A percentile compares a stretch with the other conserved stretches of the same genome.
These are phyloP conservation scores for Salix purpurea DNA, from an alignment of 345 rosid genomes.

Conservation along the genomic window DNA sequence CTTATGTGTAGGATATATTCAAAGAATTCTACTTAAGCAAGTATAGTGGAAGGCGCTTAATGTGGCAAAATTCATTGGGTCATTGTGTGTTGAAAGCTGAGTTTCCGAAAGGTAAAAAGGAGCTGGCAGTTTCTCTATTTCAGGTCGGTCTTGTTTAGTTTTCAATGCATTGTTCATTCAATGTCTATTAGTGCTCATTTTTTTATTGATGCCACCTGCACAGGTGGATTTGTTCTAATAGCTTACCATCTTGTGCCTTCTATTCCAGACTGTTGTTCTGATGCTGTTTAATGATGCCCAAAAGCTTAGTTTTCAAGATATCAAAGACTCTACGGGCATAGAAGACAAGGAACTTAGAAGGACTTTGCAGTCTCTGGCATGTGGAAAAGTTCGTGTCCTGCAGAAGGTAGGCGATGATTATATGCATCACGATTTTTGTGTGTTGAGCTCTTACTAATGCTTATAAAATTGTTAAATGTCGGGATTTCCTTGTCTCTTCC, in stretches of 20 bases:
- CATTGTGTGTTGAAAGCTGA: slow-evolving; percentile 94
- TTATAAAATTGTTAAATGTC: background rate
- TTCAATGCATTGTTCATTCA: background rate
- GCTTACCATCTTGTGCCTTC: slow-evolving; percentile 6
- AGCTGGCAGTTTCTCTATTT: slow-evolving; percentile 93
- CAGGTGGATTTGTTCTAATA: slow-evolving; percentile 11
- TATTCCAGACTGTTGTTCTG: slow-evolving; percentile 80
- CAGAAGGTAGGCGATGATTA: slow-evolving; percentile 52
- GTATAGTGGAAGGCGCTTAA: slow-evolving; percentile 92
- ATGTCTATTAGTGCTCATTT: background rate
- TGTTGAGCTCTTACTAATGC: background rate
- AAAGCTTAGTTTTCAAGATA: slow-evolving; percentile 86
- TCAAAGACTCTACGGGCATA: slow-evolving; percentile 83
- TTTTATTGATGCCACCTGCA: background rate
- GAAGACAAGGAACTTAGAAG: slow-evolving; percentile 94
- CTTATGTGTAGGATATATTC: slow-evolving; percentile 69
- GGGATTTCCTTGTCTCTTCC: background rate
- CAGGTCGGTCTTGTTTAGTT: slow-evolving; percentile 53
- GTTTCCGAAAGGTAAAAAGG: slow-evolving; percentile 85
- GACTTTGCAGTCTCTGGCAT: slow-evolving; percentile 94
- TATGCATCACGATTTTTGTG: background rate
- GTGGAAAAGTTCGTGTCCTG: slow-evolving; percentile 94
- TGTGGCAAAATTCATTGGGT: slow-evolving; percentile 98
- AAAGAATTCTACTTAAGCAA: slow-evolving; percentile 96
- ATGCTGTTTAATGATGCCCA: slow-evolving; percentile 95